Evolutionary conservation across 176 grass and related monocot genomes (phyloP), one percentile per base, ranked within the genome.

Genomic region (Oryza punctata): DNA sequence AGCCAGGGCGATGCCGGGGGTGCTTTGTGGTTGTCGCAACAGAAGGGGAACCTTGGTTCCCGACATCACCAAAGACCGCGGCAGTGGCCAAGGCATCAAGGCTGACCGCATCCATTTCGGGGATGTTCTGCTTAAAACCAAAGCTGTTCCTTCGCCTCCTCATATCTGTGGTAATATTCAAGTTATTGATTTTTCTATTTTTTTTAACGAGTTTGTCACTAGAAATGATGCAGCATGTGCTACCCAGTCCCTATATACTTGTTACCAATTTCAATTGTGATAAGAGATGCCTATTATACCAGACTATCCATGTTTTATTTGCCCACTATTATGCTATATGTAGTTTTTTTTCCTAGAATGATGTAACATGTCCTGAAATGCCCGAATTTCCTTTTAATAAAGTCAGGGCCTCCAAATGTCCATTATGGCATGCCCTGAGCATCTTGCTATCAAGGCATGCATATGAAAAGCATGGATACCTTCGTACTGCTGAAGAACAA

Each of bases 1-100:
- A 99, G 66, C 97, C 97, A 0, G 97, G 93, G 15, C 97, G 91
- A 30, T 99, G 97, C 35, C 97, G 75, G 14, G 96, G 97, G 86
- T 99, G 97, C 65, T 94, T 96, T 2, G 97, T 99, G 25, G 97
- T 99, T 4, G 89, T 85, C 0, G 93, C 93, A 12, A 94, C 88
- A 23, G 91, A 90, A 26, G 89, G 25, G 6, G 83, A 63, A 21
- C 79, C 73, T 84, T 96, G 93, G 75, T 84, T 96, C 16, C 93
- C 87, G 0, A 82, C 84, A 30, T 99, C 93, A 32, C 91, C 89
- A 12, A 86, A 72, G 26, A 75, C 80, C 1, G 85, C 84, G 0
- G 86, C 93, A 76, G 13, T 83, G 64, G 93, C 85, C 69, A 96
- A 87, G 37, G 93, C 88, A 83, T 96, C 93, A 68, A 94, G 67